phyloP scores from a whole-genome alignment of 148 eudicot genomes.

The Gaultheria prostrata region DNA sequence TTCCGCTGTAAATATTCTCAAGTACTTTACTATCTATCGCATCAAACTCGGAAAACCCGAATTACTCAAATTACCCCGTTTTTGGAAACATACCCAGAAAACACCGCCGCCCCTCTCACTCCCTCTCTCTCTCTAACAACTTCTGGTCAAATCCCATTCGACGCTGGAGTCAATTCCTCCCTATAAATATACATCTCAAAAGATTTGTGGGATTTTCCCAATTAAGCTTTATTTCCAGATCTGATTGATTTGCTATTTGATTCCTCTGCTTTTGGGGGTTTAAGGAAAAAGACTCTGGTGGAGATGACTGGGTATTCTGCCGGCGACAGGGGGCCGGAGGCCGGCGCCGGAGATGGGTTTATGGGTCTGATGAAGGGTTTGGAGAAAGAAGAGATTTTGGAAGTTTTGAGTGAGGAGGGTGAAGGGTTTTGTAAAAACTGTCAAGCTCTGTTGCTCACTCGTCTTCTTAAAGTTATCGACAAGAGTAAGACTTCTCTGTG shows the following conservation, averaged over 20 bases:
- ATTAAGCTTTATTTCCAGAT: neutral
- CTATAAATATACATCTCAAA: neutral
- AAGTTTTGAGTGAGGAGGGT: conserved; percentile 7
- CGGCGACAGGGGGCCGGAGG: neutral
- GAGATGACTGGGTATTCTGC: conserved; percentile 11
- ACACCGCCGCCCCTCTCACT: neutral
- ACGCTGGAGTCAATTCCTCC: neutral
- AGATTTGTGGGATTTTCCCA: neutral
- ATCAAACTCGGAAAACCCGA: neutral
- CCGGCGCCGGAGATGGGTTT: conserved; percentile 9
- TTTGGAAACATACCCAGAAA: neutral
- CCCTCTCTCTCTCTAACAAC: neutral
- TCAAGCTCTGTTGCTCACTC: conserved; percentile 7
- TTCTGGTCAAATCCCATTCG: neutral
- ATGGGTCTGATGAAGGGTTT: conserved; percentile 8
- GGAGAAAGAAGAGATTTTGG: conserved; percentile 25
- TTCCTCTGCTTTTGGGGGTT: neutral
- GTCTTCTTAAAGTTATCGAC: conserved; percentile 4
- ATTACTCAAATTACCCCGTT: neutral
- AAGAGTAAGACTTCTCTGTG: neutral
- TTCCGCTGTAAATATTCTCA: no score
- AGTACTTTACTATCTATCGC: no score
- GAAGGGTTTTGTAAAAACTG: conserved; percentile 24
- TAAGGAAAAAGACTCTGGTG: neutral
- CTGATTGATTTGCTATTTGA: neutral